Evolutionary conservation across 108 stramenopile species (phyloP).

Genomic region (Nannochloropsis granulata): DNA sequence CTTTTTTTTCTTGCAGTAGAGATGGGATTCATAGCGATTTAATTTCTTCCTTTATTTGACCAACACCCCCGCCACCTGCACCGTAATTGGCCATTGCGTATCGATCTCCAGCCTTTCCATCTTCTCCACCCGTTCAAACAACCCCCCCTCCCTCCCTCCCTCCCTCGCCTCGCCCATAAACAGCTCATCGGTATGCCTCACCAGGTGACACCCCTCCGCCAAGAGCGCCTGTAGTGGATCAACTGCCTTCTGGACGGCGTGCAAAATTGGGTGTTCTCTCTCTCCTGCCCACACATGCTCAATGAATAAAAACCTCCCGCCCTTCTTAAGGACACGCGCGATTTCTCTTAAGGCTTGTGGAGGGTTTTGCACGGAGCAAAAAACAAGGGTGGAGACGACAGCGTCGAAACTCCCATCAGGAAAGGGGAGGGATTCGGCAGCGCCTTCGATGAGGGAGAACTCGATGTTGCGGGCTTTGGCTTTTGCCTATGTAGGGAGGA

Average conservation of each 20-base stretch:
- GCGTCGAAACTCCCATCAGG: slow-evolving; percentile 6
- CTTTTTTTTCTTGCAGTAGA: too few species aligned
- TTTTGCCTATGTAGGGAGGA: neutral
- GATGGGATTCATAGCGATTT: too few species aligned
- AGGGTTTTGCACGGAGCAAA: slow-evolving; percentile 15
- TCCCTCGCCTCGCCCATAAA: neutral
- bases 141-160: neutral
- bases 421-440: slow-evolving; percentile 10
- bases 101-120: slow-evolving; percentile 3
- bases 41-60: slow-evolving; percentile 2
- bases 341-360: slow-evolving; percentile 3
- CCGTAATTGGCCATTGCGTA: slow-evolving; percentile 8
- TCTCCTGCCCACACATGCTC: slow-evolving; percentile 4
- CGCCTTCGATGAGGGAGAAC: slow-evolving; percentile 1
- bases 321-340: slow-evolving; percentile 13
- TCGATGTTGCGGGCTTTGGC: neutral
- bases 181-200: slow-evolving; percentile 4
- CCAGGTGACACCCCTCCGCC: slow-evolving; percentile 21
- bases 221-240: slow-evolving; percentile 10
- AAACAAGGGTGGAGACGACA: slow-evolving; percentile 16
- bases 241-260: neutral
- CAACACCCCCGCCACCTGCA: slow-evolving; percentile 18
- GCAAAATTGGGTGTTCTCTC: neutral
- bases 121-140: slow-evolving; percentile 17
- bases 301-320: slow-evolving; percentile 19